A percentile compares a stretch with the other conserved stretches of the same genome.
phyloP scores from a whole-genome alignment of 176 grass and related monocot genomes.

The Carex cristatella region DNA sequence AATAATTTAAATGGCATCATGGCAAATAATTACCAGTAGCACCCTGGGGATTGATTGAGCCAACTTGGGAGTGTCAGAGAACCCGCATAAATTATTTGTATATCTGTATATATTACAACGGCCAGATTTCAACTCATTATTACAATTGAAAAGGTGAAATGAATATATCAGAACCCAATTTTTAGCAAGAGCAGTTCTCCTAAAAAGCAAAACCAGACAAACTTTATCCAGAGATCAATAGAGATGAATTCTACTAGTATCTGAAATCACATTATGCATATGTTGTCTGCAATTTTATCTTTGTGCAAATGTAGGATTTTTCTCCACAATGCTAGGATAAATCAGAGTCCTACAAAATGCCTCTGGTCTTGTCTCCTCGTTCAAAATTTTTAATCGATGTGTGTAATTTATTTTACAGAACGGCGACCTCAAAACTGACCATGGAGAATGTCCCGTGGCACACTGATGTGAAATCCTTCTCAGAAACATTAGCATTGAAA shows the following conservation, averaged over 20 bases:
- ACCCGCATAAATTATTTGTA: neutral
- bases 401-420: slow-evolving; percentile 33
- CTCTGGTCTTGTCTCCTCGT: neutral
- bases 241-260: neutral
- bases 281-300: neutral
- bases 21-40: neutral
- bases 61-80: neutral
- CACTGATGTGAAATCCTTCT: slow-evolving; percentile 83
- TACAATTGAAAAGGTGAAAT: neutral
- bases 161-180: neutral
- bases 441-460: slow-evolving; percentile 99
- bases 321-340: neutral
- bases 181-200: neutral
- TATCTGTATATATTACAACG: neutral
- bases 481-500: slow-evolving; percentile 74
- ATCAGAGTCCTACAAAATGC: neutral
- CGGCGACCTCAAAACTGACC: slow-evolving; percentile 90
- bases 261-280: neutral
- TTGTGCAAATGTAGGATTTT: neutral
- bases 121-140: neutral
- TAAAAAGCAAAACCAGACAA: neutral
- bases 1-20: neutral
- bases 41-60: neutral
- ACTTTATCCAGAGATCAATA: neutral
- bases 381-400: neutral